Evolutionary conservation across 2,329 filamentous ascomycete genomes (phyloP), one percentile per base, ranked within the genome.

Genomic region (Fusarium sp.): DNA sequence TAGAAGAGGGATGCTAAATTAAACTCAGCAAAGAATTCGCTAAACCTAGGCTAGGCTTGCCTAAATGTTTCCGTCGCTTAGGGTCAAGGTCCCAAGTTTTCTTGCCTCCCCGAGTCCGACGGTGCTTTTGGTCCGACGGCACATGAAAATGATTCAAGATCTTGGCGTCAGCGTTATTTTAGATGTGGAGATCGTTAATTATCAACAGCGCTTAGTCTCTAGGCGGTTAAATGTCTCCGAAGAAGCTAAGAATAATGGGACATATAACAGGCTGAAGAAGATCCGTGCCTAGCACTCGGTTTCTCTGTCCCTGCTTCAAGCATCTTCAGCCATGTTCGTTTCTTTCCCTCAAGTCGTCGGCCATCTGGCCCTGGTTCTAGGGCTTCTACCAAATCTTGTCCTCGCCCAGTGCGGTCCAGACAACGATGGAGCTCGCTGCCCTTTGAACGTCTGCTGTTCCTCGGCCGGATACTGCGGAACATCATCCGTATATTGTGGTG

Each of bases 31-130:
- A 21, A 10, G 9, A 5, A 9, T 4, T 0, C 9, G 8, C 6
- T 27, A 8, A 4, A 0, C 4, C 16, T 27, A 0, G 12, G 6
- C 44, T 5, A 27, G 19, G 7, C 9, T 21, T 27, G 9, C 3
- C 18, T 15, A 27, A 21, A 7, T 46, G 29, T 46, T 29, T 46
- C 14, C 19, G 6, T 46, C 18, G 18, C 19, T 29, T 21, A 2
- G 9, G 6, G 25, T 15, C 5, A n/a, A n/a, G n/a, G n/a, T n/a
- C n/a, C n/a, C n/a, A n/a, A n/a, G n/a, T n/a, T n/a, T n/a, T n/a
- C n/a, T n/a, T n/a, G n/a, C n/a, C n/a, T 10, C 14, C 41, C 16
- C 21, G 10, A 41, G 14, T 41, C 21, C 39, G 39, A 23, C 8
- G 15, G 27, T n/a, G 11, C 10, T 23, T 49, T 49, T 49, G 5